Percentiles rank a stretch among this genome's conserved stretches.
These are phyloP conservation scores for Schizonepeta tenuifolia DNA, from an alignment of 257 asterid genomes.

Conservation along the genomic window DNA sequence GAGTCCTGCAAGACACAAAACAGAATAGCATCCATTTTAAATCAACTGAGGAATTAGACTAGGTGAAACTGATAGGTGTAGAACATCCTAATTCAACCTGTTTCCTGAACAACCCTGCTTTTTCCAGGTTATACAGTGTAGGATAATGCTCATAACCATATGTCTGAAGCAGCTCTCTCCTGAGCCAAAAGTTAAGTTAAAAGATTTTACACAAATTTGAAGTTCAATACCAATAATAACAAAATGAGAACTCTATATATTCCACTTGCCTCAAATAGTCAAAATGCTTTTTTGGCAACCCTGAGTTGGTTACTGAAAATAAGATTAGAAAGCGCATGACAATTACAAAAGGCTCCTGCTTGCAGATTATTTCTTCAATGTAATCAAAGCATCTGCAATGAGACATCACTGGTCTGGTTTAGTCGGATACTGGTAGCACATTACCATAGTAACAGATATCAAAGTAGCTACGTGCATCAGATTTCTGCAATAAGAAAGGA, in stretches of 20 bases:
- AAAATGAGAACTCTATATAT: background rate
- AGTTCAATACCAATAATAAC: background rate
- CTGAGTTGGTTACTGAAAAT: slow-evolving; percentile 90
- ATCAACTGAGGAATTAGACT: slow-evolving; percentile 20
- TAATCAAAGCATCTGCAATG: slow-evolving; percentile 84
- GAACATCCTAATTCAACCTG: slow-evolving; percentile 58
- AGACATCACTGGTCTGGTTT: slow-evolving; percentile 28
- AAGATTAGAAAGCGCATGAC: slow-evolving; percentile 83
- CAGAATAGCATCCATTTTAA: slow-evolving; percentile 24
- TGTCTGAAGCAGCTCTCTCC: slow-evolving; percentile 98
- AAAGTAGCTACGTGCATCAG: slow-evolving; percentile 1
- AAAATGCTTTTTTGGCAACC: slow-evolving; percentile 78
- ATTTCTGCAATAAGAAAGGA: background rate
- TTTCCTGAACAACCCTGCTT: slow-evolving; percentile 84
- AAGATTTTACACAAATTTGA: slow-evolving; percentile 5
- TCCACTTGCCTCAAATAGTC: slow-evolving; percentile 86
- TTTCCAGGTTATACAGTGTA: slow-evolving; percentile 90
- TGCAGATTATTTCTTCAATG: slow-evolving; percentile 94
- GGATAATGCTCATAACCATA: slow-evolving; percentile 95
- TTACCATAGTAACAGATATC: background rate
- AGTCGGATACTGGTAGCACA: slow-evolving; percentile 23
- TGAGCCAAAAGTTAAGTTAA: slow-evolving; percentile 37
- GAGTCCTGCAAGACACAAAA: slow-evolving; percentile 69
- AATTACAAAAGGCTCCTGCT: slow-evolving; percentile 83
- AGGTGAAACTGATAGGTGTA: slow-evolving; percentile 15